phyloP scores from a whole-genome alignment of 208 protist genomes.

The Acanthamoeba castellanii region DNA sequence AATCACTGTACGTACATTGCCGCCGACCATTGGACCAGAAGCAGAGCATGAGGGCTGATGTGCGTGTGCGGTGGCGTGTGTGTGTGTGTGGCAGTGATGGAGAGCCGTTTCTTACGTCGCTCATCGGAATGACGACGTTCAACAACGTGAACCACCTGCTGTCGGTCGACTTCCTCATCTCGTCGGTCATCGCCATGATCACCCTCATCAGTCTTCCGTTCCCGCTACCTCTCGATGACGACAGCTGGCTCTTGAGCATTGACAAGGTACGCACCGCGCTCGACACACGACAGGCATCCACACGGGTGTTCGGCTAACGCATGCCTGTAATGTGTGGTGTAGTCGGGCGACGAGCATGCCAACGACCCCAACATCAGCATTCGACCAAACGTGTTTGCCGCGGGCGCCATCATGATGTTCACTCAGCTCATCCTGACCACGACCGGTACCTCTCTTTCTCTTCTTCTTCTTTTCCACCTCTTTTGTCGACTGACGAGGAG shows the following conservation, averaged over 20 bases:
- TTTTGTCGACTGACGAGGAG: neutral
- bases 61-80: neutral
- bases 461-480: neutral
- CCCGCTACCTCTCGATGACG: conserved; percentile 56
- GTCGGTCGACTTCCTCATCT: conserved; percentile 39
- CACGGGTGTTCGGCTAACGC: neutral
- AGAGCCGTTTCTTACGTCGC: neutral
- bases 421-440: conserved; percentile 43
- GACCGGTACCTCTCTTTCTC: neutral
- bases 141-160: conserved; percentile 24
- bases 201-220: conserved; percentile 17
- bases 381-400: conserved; percentile 41
- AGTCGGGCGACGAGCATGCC: neutral
- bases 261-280: neutral
- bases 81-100: neutral
- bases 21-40: neutral
- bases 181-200: neutral
- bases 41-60: too few species aligned
- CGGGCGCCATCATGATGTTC: conserved; percentile 20
- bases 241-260: conserved; percentile 12
- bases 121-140: neutral
- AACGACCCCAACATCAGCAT: conserved; percentile 47
- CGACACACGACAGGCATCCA: neutral
- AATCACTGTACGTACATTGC: neutral
- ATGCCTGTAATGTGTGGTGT: neutral